phyloP scores from a whole-genome alignment of 2,329 filamentous ascomycete species.

The Diaporthe sp. region DNA sequence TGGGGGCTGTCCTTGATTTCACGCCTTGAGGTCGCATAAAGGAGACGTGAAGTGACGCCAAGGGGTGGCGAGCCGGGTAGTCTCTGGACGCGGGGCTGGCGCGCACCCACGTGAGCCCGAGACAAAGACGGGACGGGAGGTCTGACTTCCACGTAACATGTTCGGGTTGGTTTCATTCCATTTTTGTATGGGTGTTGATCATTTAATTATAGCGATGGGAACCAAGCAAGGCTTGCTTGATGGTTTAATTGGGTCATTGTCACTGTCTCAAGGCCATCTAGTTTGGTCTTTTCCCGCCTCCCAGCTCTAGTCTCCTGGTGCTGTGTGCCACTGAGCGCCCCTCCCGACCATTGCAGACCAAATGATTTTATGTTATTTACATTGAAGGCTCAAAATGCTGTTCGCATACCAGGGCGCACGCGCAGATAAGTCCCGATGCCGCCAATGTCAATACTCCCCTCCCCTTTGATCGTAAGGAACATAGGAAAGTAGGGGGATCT shows the following conservation, averaged over 20 bases:
- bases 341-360: constrained; percentile 15
- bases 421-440: constrained; percentile 13
- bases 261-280: constrained; percentile 10
- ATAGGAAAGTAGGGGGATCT: constrained; percentile 28
- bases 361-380: constrained; percentile 33
- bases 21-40: constrained; percentile 13
- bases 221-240: neutral
- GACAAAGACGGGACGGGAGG: constrained; percentile 5
- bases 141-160: neutral
- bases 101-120: constrained; percentile 21
- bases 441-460: constrained; percentile 31
- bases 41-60: constrained; percentile 24
- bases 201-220: neutral
- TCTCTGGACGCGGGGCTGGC: constrained; percentile 30
- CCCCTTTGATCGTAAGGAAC: constrained; percentile 24
- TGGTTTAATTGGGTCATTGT: neutral
- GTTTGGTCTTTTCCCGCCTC: neutral
- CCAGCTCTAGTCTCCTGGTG: constrained; percentile 10
- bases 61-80: constrained; percentile 8
- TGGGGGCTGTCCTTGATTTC: neutral
- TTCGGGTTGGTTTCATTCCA: neutral
- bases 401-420: neutral
- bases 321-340: constrained; percentile 9
- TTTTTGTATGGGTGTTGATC: neutral
- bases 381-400: constrained; percentile 19